Base-by-base conservation (phyloP, 2,329 filamentous ascomycete species). In the Cordyceps javanica region DNA sequence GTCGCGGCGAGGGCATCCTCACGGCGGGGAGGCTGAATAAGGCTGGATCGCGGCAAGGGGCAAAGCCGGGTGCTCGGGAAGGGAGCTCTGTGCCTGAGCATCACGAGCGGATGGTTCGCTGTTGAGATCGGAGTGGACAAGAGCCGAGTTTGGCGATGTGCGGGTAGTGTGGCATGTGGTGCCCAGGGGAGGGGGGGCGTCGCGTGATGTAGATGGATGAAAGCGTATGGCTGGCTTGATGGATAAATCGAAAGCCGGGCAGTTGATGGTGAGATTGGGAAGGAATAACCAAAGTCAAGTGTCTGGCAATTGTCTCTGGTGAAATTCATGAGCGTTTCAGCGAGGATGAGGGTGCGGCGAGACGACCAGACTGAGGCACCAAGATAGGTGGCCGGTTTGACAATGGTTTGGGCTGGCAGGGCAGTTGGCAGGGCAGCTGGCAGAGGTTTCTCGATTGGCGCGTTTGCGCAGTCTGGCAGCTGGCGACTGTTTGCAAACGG, bases 221-320 rank as follows among this genome's bases (percentile, higher is more conserved):
- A 32, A 3, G 38, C 25, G 26, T 3, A 34, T 34, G 50, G 28
- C 19, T n/a, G 8, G 46, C 14, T n/a, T n/a, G n/a, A n/a, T n/a
- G n/a, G n/a, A n/a, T n/a, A n/a, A n/a, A 41, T 44, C 39, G 51
- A 45, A 10, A 45, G 28, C 39, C 21, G 38, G 19, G n/a, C 10
- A 16, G 10, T 8, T 10, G n/a, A 34, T 16, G 26, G n/a, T 7
- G 28, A 53, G n/a, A 25, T 8, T 25, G 26, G 23, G 25, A 42
- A 34, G n/a, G 13, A 10, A 36, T 6, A 34, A 36, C 21, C 13
- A 16, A 34, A 28, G 16, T 16, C 19, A 16, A 11, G 30, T 57
- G 54, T 57, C 54, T 30, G 54, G 54, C 54, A 26, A 57, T 25
- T 50, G 54, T 57, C 54, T 57, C 54, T 57, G 44, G 45, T 50